phyloP scores from a whole-genome alignment of 2,329 filamentous ascomycete genomes.

The Teratosphaeria viscida region DNA sequence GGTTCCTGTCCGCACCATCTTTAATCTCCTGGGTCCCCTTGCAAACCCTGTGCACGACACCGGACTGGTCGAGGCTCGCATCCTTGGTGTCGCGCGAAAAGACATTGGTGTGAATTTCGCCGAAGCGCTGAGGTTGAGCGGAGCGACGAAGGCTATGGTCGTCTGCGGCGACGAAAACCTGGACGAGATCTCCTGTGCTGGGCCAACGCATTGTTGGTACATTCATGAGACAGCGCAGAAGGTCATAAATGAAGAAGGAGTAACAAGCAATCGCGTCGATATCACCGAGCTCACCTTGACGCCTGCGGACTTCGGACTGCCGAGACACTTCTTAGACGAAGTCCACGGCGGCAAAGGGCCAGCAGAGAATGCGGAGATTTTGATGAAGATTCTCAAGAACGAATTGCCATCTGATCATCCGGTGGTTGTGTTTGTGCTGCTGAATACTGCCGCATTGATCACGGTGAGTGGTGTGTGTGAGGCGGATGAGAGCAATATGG shows the following conservation, averaged over 20 bases:
- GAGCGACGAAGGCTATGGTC: constrained; percentile 73
- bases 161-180: constrained; percentile 92
- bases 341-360: constrained; percentile 82
- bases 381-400: constrained; percentile 65
- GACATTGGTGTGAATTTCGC: constrained; percentile 84
- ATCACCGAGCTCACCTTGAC: constrained; percentile 69
- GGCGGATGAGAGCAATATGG: constrained; percentile 68
- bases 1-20: constrained; percentile 89
- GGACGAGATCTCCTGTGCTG: constrained; percentile 89
- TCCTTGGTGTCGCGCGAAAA: constrained; percentile 84
- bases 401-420: constrained; percentile 67
- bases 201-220: constrained; percentile 77
- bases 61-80: constrained; percentile 64
- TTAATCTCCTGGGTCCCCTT: constrained; percentile 89
- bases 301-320: constrained; percentile 80
- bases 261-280: constrained; percentile 37
- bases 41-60: constrained; percentile 78
- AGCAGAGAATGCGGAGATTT: constrained; percentile 73
- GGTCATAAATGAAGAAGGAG: constrained; percentile 31
- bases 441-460: constrained; percentile 84
- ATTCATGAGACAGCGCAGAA: constrained; percentile 24
- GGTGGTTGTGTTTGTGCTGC: constrained; percentile 83
- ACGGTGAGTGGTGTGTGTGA: constrained; percentile 82
- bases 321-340: constrained; percentile 58
- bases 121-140: constrained; percentile 66